phyloP scores from a whole-genome alignment of 1,284 basidiomycete species.

The Stygiomarasmius scandens region DNA sequence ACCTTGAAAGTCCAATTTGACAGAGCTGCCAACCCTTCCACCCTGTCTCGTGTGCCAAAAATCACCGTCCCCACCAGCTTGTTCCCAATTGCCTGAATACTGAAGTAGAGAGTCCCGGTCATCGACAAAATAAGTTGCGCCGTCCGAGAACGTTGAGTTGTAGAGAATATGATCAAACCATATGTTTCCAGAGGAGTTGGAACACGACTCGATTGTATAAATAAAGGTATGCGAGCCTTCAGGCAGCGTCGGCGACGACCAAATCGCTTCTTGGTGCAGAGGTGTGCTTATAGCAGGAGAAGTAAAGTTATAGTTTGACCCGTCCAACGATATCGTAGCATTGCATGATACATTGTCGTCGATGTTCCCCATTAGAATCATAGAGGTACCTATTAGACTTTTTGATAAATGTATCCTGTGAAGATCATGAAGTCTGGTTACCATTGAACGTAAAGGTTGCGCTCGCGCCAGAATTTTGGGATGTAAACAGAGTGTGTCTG shows the following conservation, averaged over 20 bases:
- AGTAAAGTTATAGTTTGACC: constrained; percentile 16
- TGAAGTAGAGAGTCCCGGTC: constrained; percentile 19
- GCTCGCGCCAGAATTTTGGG: constrained; percentile 19
- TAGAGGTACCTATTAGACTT: constrained; percentile 18
- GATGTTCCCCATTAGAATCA: constrained; percentile 21
- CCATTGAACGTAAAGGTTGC: constrained; percentile 26
- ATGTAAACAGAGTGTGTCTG: constrained; percentile 22
- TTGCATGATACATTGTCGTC: constrained; percentile 22
- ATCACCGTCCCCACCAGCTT: constrained; percentile 17
- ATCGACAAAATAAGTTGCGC: constrained; percentile 24
- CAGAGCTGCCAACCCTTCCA: constrained; percentile 19
- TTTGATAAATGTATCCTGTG: not conserved
- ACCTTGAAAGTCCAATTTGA: constrained; percentile 25
- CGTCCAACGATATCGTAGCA: constrained; percentile 25
- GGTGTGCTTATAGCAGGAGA: constrained; percentile 16
- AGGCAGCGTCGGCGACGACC: constrained; percentile 19
- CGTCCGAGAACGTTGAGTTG: constrained; percentile 18
- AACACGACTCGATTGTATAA: constrained; percentile 24
- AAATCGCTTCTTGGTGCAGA: constrained; percentile 23
- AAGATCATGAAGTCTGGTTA: constrained; percentile 4
- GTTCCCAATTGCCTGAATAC: constrained; percentile 23
- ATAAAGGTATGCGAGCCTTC: constrained; percentile 25
- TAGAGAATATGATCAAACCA: constrained; percentile 30
- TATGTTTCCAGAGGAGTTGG: constrained; percentile 14
- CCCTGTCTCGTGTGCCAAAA: constrained; percentile 24